A percentile compares a stretch with the other conserved stretches of the same genome.
Conservation (phyloP, 2,329 filamentous ascomycete genomes). For the Colletotrichum sp. region DNA sequence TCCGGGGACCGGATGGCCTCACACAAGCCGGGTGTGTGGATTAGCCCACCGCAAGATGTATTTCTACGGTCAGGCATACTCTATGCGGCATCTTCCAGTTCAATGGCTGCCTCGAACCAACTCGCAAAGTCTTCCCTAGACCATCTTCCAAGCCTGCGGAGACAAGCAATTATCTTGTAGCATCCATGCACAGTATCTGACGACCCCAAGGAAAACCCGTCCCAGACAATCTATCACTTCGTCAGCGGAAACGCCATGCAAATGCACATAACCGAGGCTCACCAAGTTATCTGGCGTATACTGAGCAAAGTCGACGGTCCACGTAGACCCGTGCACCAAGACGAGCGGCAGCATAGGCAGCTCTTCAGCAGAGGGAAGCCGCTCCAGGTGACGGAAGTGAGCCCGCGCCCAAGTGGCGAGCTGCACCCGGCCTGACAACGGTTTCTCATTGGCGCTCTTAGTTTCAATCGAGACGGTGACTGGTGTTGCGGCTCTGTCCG, state of each 20-base stretch:
- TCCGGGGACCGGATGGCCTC: no score
- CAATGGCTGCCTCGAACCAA: not conserved
- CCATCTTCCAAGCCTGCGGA: not conserved
- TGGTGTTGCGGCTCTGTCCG: not conserved
- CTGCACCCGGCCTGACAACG: not conserved
- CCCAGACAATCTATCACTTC: not conserved
- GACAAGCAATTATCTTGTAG: not conserved
- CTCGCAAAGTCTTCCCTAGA: not conserved
- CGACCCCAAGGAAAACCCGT: not conserved
- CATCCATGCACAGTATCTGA: not conserved
- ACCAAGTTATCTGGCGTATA: not conserved
- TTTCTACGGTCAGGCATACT: not conserved
- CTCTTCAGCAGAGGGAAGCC: not conserved
- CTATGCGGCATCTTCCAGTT: not conserved
- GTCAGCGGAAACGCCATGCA: not conserved
- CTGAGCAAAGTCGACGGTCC: not conserved
- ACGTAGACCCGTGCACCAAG: not conserved
- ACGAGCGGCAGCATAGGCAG: not conserved
- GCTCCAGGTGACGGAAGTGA: not conserved
- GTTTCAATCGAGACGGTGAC: not conserved
- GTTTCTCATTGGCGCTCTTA: not conserved
- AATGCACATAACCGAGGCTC: not conserved
- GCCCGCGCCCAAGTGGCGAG: not conserved
- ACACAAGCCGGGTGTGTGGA: not conserved
- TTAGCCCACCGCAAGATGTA: not conserved